Base-by-base conservation (phyloP, 768 basidiomycete genomes). In the Gymnopilus dilepis region DNA sequence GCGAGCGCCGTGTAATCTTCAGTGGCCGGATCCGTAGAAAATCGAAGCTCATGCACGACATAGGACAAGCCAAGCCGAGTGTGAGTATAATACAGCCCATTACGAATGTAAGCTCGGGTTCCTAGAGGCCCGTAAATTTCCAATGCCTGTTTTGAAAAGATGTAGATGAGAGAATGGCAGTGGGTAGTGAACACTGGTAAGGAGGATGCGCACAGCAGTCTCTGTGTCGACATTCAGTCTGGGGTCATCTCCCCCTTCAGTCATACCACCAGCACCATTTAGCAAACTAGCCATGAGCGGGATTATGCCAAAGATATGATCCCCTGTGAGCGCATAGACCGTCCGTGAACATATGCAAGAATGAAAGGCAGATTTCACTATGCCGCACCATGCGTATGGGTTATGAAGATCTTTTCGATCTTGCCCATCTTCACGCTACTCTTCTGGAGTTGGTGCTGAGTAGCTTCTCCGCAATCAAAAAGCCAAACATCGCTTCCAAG, bases 121-220 rank as follows among this genome's bases (percentile, higher is more conserved):
- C 94, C 94, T 6, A 87, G 74, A 11, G 92, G 94, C 6, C 94
- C 94, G 66, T 94, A 96, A 54, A 96, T 92, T 72, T 95, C 91
- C 2, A 95, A 64, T 17, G 83, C 82, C 91, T 92, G 64, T 15
- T 33, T 34, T 17, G 9, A 47, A n/a, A 28, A 43, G 61, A 38
- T 62, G 34, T 3, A 37, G 9, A 37, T 47, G 22, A 45, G 11
- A 53, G n/a, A n/a, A n/a, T 45, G 30, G 45, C n/a, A 19, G 53
- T 9, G 28, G 24, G 52, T 19, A 33, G 5, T 33, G 24, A 60
- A 30, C 33, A 51, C 37, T 17, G 34, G 56, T 34, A 31, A 51
- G 24, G 11, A 8, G 47, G 31, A 58, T 40, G 55, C 79, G 54
- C 56, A 82, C 82, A 21, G 75, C 72, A 58, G 72, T 72, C 28